Evolutionary conservation across 2,329 filamentous ascomycete genomes (phyloP).

Genomic region (Colletotrichum trifolii): DNA sequence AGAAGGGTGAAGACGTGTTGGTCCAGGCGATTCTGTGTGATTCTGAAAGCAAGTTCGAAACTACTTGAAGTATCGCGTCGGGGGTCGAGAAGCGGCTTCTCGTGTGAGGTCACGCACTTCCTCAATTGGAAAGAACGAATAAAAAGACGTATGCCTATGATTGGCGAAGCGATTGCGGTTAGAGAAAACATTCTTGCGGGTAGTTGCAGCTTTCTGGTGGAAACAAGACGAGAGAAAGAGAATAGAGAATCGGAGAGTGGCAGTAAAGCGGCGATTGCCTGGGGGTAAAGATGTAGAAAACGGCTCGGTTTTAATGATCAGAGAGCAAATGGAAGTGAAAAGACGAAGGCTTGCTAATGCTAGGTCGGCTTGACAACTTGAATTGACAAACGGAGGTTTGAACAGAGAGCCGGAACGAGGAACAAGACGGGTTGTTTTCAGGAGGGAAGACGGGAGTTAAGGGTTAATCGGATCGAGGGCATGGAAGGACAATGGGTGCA

Average conservation of each 20-base stretch:
- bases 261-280: slow-evolving; percentile 33
- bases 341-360: slow-evolving; percentile 19
- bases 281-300: slow-evolving; percentile 31
- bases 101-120: slow-evolving; percentile 40
- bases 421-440: slow-evolving; percentile 13
- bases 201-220: slow-evolving; percentile 16
- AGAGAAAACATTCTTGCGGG: slow-evolving; percentile 60
- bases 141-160: slow-evolving; percentile 53
- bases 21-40: slow-evolving; percentile 8
- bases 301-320: slow-evolving; percentile 18
- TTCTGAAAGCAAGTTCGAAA: slow-evolving; percentile 12
- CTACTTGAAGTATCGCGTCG: slow-evolving; percentile 39
- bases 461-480: slow-evolving; percentile 19
- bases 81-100: slow-evolving; percentile 41
- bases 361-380: slow-evolving; percentile 20
- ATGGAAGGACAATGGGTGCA: slow-evolving; percentile 33
- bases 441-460: slow-evolving; percentile 21
- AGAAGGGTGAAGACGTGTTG: neutral
- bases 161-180: slow-evolving; percentile 65
- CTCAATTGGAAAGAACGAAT: slow-evolving; percentile 42
- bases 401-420: slow-evolving; percentile 26
- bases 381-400: slow-evolving; percentile 33
- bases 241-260: slow-evolving; percentile 31
- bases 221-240: slow-evolving; percentile 38
- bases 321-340: slow-evolving; percentile 32